Evolutionary conservation across 768 basidiomycete species (phyloP).

Genomic region (Suillus fuscotomentosus): DNA sequence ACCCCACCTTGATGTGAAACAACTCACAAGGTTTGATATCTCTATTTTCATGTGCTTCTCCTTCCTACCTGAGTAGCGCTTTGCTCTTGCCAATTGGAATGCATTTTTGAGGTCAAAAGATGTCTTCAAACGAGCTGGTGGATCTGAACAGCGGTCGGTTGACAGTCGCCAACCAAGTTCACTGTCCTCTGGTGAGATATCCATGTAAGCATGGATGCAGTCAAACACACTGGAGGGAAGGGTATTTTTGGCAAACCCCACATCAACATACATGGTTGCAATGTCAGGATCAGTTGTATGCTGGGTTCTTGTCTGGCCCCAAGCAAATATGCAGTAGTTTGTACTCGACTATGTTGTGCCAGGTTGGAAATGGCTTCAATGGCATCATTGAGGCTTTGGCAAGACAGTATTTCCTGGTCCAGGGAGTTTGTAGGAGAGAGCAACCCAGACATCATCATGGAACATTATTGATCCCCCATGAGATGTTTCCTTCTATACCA

Average conservation of each 20-base stretch:
- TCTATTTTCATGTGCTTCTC: neutral
- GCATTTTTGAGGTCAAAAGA: neutral
- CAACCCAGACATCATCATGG: neutral
- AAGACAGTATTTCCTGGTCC: neutral
- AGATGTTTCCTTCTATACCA: neutral
- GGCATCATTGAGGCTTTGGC: neutral
- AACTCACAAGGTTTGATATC: neutral
- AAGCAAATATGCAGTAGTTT: neutral
- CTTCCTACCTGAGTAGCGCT: neutral
- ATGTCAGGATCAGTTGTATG: neutral
- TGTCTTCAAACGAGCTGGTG: neutral
- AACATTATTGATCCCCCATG: neutral
- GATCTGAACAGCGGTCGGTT: neutral
- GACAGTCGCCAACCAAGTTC: neutral
- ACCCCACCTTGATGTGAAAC: neutral
- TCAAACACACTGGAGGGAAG: neutral
- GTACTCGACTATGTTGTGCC: neutral
- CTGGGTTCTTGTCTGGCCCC: neutral
- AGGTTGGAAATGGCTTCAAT: neutral
- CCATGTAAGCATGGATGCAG: neutral
- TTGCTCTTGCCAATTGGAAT: neutral
- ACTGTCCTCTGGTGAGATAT: neutral
- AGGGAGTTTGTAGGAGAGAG: neutral
- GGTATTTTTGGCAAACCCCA: neutral
- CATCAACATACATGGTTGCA: neutral